Conservation (phyloP, 441 rosid species). For the Lagerstroemia fauriei region DNA sequence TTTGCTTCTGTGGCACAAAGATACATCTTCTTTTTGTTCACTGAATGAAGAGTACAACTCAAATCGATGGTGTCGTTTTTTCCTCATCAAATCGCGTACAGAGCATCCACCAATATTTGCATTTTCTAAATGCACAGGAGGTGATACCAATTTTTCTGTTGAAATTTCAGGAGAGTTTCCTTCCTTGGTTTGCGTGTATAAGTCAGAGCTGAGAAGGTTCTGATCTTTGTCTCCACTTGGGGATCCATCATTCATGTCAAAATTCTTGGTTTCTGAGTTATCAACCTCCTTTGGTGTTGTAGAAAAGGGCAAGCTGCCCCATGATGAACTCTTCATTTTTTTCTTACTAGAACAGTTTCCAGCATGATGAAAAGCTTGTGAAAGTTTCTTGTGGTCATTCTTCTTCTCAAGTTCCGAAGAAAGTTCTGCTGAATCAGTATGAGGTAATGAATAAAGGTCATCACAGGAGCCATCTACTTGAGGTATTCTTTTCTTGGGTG, state of each 20-base stretch:
- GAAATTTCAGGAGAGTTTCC: slow-evolving; percentile 36
- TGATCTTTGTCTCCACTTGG: slow-evolving; percentile 37
- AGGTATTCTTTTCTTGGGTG: slow-evolving; percentile 43
- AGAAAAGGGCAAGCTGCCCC: slow-evolving; percentile 75
- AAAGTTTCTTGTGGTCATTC: slow-evolving; percentile 40
- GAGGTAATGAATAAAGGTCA: slow-evolving; percentile 41
- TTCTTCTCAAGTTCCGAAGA: slow-evolving; percentile 44
- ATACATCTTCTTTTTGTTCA: slow-evolving; percentile 28
- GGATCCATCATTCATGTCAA: slow-evolving; percentile 36
- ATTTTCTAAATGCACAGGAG: slow-evolving; percentile 38
- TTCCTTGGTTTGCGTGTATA: slow-evolving; percentile 36
- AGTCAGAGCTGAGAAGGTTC: slow-evolving; percentile 20
- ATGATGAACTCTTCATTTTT: slow-evolving; percentile 47
- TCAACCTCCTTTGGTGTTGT: slow-evolving; percentile 37
- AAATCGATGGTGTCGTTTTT: slow-evolving; percentile 58
- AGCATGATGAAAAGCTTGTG: slow-evolving; percentile 33
- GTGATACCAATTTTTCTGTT: slow-evolving; percentile 35
- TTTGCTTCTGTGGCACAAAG: slow-evolving; percentile 37
- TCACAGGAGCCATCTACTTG: slow-evolving; percentile 55
- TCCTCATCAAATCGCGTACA: slow-evolving; percentile 87
- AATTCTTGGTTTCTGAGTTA: slow-evolving; percentile 36
- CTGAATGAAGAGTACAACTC: slow-evolving; percentile 15
- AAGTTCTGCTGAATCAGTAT: slow-evolving; percentile 42
- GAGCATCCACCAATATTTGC: slow-evolving; percentile 52
- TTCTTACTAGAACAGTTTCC: slow-evolving; percentile 36